Conservation (phyloP, 352 stramenopile species). For the Phytophthora pluvialis region DNA sequence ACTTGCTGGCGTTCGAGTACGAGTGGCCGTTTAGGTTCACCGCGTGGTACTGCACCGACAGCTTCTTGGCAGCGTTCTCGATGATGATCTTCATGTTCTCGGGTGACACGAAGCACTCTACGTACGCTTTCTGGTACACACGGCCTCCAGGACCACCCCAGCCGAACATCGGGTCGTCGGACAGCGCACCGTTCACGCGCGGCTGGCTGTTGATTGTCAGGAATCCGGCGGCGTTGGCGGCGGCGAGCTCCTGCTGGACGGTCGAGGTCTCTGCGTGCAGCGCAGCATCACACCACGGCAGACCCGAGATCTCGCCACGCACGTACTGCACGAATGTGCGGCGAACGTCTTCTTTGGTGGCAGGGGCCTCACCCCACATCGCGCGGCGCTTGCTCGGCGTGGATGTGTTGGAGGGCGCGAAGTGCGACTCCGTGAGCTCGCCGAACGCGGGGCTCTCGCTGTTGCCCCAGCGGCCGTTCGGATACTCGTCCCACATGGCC, state of each 20-base stretch:
- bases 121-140: slow-evolving; percentile 99
- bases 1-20: slow-evolving; percentile 90
- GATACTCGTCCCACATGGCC: slow-evolving; percentile 98
- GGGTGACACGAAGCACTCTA: slow-evolving; percentile 98
- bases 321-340: slow-evolving; percentile 97
- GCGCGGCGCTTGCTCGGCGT: slow-evolving; percentile 80
- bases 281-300: slow-evolving; percentile 97
- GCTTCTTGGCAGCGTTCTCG: slow-evolving; percentile 83
- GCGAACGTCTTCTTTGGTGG: slow-evolving; percentile 91
- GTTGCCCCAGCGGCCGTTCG: slow-evolving; percentile 96
- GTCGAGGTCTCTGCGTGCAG: slow-evolving; percentile 95
- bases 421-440: slow-evolving; percentile 96
- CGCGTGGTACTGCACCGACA: slow-evolving; percentile 90
- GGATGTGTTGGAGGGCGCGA: slow-evolving; percentile 77
- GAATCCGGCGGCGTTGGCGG: slow-evolving; percentile 89
- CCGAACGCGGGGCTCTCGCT: slow-evolving; percentile 95
- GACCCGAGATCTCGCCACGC: slow-evolving; percentile 93
- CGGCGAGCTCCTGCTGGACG: slow-evolving; percentile 81
- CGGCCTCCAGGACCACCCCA: slow-evolving; percentile 95
- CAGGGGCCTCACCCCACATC: slow-evolving; percentile 95
- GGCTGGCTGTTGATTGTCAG: slow-evolving; percentile 97
- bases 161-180: slow-evolving; percentile 93
- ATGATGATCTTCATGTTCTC: slow-evolving; percentile 93
- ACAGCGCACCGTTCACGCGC: slow-evolving; percentile 91
- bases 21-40: slow-evolving; percentile 91